These are phyloP conservation scores for Aspergillus pseudoterreus DNA, from an alignment of 2,329 filamentous ascomycete genomes.

Conservation along the genomic window DNA sequence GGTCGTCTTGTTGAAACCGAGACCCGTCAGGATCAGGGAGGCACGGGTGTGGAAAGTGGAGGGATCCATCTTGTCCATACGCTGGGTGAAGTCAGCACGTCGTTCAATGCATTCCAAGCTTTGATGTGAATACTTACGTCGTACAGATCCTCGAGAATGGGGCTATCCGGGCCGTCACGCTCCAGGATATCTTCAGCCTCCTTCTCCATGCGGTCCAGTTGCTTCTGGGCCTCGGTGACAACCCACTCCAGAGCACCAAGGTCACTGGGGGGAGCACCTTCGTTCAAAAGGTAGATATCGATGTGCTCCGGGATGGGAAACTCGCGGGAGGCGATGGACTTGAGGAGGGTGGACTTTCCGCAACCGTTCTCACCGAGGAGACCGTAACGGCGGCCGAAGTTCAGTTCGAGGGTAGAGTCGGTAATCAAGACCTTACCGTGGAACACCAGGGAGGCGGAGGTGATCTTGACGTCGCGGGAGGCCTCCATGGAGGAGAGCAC, in stretches of 20 bases:
- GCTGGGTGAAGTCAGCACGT: conserved; percentile 51
- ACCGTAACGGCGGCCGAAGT: conserved; percentile 88
- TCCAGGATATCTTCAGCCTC: conserved; percentile 87
- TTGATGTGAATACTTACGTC: conserved; percentile 61
- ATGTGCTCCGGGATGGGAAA: conserved; percentile 94
- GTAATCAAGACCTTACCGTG: conserved; percentile 95
- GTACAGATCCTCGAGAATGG: conserved; percentile 87
- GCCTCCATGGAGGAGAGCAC: conserved; percentile 80
- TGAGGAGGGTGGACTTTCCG: conserved; percentile 96
- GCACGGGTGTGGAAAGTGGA: conserved; percentile 95
- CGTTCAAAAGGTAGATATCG: conserved; percentile 97
- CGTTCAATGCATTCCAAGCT: background rate
- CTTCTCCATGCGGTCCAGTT: conserved; percentile 85
- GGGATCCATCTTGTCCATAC: conserved; percentile 98
- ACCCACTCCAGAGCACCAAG: conserved; percentile 96
- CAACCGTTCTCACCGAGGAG: conserved; percentile 98
- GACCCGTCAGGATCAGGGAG: conserved; percentile 94
- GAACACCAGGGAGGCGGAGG: conserved; percentile 88
- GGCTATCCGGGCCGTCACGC: conserved; percentile 85
- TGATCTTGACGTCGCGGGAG: conserved; percentile 96
- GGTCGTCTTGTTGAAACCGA: conserved; percentile 97
- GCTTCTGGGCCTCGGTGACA: conserved; percentile 86
- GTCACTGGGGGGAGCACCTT: conserved; percentile 86
- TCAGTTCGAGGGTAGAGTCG: conserved; percentile 89
- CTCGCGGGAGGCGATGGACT: conserved; percentile 89